phyloP scores from a whole-genome alignment of 1,284 basidiomycete genomes.

The Agaricales sp. region DNA sequence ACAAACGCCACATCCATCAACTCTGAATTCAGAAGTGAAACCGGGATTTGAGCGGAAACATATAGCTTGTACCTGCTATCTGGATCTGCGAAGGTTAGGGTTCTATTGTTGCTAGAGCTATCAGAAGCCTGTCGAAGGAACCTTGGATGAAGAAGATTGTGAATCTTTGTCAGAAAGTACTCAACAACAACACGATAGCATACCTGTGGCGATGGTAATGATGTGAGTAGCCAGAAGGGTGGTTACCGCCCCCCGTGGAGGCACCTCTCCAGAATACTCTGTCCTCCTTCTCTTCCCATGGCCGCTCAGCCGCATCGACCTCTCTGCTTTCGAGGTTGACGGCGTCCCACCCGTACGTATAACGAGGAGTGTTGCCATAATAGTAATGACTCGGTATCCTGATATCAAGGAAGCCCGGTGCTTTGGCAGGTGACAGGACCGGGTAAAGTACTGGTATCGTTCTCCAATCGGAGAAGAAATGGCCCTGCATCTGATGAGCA shows the following conservation, averaged over 20 bases:
- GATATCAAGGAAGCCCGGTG: slow-evolving; percentile 79
- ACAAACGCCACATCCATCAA: slow-evolving; percentile 89
- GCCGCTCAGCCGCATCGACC: slow-evolving; percentile 72
- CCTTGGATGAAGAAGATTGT: slow-evolving; percentile 25
- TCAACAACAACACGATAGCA: too few relatives aligned
- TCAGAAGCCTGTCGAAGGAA: slow-evolving; percentile 76
- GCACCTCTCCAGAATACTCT: slow-evolving; percentile 83
- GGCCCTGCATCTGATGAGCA: slow-evolving; percentile 79
- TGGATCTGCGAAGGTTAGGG: slow-evolving; percentile 71
- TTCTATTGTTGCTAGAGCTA: slow-evolving; percentile 41
- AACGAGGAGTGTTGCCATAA: slow-evolving; percentile 70
- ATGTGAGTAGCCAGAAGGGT: slow-evolving; percentile 73
- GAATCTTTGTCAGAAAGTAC: neutral
- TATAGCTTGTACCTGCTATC: slow-evolving; percentile 43
- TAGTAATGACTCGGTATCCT: slow-evolving; percentile 93
- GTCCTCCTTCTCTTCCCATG: slow-evolving; percentile 70
- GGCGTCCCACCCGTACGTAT: slow-evolving; percentile 87
- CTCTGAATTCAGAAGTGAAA: slow-evolving; percentile 60
- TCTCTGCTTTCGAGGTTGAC: slow-evolving; percentile 59
- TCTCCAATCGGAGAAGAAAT: slow-evolving; percentile 94
- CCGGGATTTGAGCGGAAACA: slow-evolving; percentile 51
- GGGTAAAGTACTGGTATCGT: slow-evolving; percentile 81
- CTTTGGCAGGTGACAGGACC: slow-evolving; percentile 84
- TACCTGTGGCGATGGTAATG: slow-evolving; percentile 88
- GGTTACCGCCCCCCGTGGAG: slow-evolving; percentile 85